phyloP scores from a whole-genome alignment of 371 early-diverging fungal species.

The Nematocida homosporus region DNA sequence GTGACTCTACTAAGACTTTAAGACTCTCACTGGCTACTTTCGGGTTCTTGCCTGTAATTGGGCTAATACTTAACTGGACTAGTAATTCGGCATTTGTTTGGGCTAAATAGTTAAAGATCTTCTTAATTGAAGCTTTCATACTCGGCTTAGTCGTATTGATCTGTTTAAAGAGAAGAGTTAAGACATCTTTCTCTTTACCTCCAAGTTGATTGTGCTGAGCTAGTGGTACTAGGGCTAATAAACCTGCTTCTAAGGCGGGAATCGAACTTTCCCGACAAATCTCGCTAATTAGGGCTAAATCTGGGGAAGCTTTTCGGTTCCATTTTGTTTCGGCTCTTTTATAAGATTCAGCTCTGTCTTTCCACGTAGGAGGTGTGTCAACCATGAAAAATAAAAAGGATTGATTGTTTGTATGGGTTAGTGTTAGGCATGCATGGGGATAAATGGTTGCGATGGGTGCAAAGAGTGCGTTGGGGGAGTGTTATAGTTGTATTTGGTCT shows the following conservation, averaged over 20 bases:
- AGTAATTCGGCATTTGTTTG: constrained; percentile 6
- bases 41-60: constrained; percentile 47
- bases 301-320: neutral
- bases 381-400: constrained; percentile 50
- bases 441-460: neutral
- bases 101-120: constrained; percentile 6
- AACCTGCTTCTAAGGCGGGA: constrained; percentile 51
- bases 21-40: constrained; percentile 44
- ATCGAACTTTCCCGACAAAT: constrained; percentile 42
- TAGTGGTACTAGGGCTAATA: constrained; percentile 31
- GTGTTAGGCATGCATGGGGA: neutral
- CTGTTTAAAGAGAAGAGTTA: constrained; percentile 25
- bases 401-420: neutral
- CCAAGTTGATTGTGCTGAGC: constrained; percentile 16
- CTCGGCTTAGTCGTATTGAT: constrained; percentile 38
- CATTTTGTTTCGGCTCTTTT: constrained; percentile 24
- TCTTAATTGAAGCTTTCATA: constrained; percentile 18
- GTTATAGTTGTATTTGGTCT: too few species aligned
- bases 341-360: constrained; percentile 49
- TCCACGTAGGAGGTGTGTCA: constrained; percentile 45
- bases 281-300: neutral
- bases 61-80: neutral
- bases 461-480: too few species aligned
- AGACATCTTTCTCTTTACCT: constrained; percentile 21
- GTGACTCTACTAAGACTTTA: constrained; percentile 6